These are phyloP conservation scores for Lunasporangiospora selenospora DNA, from an alignment of 192 early-diverging fungal species.

Conservation along the genomic window DNA sequence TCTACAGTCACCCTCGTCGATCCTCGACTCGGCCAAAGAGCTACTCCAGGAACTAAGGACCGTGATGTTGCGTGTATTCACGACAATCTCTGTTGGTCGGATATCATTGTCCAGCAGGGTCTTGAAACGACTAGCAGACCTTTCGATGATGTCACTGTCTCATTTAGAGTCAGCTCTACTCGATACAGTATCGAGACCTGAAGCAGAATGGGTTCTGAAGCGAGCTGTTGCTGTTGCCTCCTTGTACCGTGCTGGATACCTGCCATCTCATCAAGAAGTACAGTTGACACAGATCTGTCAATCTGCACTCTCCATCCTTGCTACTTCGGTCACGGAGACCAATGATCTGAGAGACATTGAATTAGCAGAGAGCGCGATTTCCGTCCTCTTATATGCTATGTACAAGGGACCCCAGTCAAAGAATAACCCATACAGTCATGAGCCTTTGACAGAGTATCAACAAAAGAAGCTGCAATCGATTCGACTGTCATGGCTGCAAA, in stretches of 20 bases:
- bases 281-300: slow-evolving; percentile 15
- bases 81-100: not conserved
- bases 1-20: no score
- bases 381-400: slow-evolving; percentile 44
- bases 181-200: not conserved
- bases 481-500: slow-evolving; percentile 50
- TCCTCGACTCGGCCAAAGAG: slow-evolving; percentile 20
- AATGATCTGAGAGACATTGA: not conserved
- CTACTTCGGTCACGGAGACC: not conserved
- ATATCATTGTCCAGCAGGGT: slow-evolving; percentile 8
- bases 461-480: slow-evolving; percentile 12
- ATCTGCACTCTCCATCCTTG: slow-evolving; percentile 16
- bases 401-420: slow-evolving; percentile 9
- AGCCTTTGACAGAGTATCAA: not conserved
- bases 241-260: slow-evolving; percentile 33
- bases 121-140: slow-evolving; percentile 30
- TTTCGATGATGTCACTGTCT: slow-evolving; percentile 39
- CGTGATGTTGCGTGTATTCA: slow-evolving; percentile 19
- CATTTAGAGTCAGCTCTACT: slow-evolving; percentile 34
- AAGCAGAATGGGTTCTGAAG: slow-evolving; percentile 18
- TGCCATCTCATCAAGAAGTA: slow-evolving; percentile 34
- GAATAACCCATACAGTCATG: no score
- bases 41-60: slow-evolving; percentile 22
- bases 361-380: slow-evolving; percentile 28
- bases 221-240: slow-evolving; percentile 27